Evolutionary conservation across 257 asterid genomes (phyloP), one percentile per base, ranked within the genome.

Genomic region (Fraxinus pennsylvanica): DNA sequence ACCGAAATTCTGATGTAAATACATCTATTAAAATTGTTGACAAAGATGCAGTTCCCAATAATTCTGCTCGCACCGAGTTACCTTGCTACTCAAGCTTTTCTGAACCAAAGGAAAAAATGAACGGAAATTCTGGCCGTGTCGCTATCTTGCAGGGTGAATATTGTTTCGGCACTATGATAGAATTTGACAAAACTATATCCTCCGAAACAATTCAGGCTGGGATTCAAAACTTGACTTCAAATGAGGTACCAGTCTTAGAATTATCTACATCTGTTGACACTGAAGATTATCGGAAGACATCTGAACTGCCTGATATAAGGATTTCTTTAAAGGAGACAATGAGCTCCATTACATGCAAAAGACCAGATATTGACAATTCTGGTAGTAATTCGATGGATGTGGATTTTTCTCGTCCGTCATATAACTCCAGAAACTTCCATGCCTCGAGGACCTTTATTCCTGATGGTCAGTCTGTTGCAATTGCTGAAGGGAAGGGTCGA

Each of bases 271-370:
- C 59, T 68, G 79, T 71, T 71, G 68, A 74, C 29, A 66, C 45
- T 13, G 79, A 81, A 63, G 82, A 73, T 83, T 71, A 74, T 78
- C 72, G n/a, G 39, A 76, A 71, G 79, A 68, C 73, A 70, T 47
- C 59, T 82, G 85, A 83, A 57, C 82, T 74, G 35, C 87, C 81
- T 80, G 92, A 86, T 76, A 77, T 75, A 74, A 27, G 13, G 45
- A 83, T 77, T 70, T 82, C 71, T 59, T 47, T 67, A 76, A 81
- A 25, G 79, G 73, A 72, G 65, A 68, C 57, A 13, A 65, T 74
- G 25, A 25, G 54, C 72, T 50, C 72, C 61, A 78, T 50, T 77
- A 72, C 68, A 35, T 73, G 71, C 68, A 70, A 73, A 67, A 73
- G 73, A 61, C 66, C 74, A 72, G 83, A 39, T 75, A 83, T 14